Evolutionary conservation across 176 grass and related monocot genomes (phyloP).

Genomic region (Ensete ventricosum): DNA sequence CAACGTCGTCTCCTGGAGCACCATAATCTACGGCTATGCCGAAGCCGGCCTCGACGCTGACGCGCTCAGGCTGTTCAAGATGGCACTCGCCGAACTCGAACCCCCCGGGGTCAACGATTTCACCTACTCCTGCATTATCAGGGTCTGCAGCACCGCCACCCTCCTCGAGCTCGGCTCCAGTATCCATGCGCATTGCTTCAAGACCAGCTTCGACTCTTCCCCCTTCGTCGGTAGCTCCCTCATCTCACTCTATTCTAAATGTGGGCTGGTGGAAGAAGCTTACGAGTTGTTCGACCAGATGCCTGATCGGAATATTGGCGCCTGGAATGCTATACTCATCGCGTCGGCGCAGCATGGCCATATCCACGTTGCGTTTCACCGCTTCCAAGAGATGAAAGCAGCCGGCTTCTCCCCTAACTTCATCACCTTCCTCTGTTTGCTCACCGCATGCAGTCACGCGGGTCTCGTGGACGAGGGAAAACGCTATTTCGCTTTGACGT

Average conservation of each 20-base stretch:
- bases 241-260: slow-evolving; percentile 83
- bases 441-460: slow-evolving; percentile 69
- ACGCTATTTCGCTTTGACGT: slow-evolving; percentile 56
- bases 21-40: slow-evolving; percentile 57
- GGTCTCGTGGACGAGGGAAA: slow-evolving; percentile 72
- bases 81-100: slow-evolving; percentile 40
- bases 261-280: slow-evolving; percentile 60
- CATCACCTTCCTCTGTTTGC: slow-evolving; percentile 79
- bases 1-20: slow-evolving; percentile 93
- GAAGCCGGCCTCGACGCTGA: slow-evolving; percentile 39
- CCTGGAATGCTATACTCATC: slow-evolving; percentile 77
- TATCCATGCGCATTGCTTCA: slow-evolving; percentile 56
- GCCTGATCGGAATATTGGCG: slow-evolving; percentile 51
- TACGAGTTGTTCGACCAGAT: slow-evolving; percentile 55
- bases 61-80: slow-evolving; percentile 38
- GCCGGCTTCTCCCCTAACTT: slow-evolving; percentile 57
- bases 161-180: slow-evolving; percentile 60
- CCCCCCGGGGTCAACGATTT: slow-evolving; percentile 56
- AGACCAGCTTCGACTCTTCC: slow-evolving; percentile 48
- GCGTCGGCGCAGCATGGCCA: slow-evolving; percentile 81
- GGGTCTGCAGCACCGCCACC: slow-evolving; percentile 56
- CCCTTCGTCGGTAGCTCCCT: slow-evolving; percentile 79
- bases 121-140: slow-evolving; percentile 59
- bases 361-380: slow-evolving; percentile 34
- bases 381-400: slow-evolving; percentile 55